Conservation (phyloP, 108 stramenopile genomes). For the Skeletonema menzelii region DNA sequence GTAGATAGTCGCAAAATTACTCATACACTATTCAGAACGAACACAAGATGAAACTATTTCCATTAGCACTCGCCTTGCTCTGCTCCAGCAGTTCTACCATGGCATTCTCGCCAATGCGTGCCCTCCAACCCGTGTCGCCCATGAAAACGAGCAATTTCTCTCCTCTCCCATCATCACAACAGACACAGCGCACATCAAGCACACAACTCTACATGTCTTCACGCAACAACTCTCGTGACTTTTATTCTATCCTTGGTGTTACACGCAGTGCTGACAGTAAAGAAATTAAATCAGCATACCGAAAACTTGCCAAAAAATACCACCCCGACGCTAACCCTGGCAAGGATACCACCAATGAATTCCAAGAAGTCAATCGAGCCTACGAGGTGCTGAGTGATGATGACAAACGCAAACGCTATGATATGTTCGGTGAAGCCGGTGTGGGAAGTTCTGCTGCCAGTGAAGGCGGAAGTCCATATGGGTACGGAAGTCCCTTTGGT, state of each 20-base stretch:
- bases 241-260: constrained; percentile 81
- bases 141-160: not conserved
- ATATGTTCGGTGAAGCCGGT: constrained; percentile 88
- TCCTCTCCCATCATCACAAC: constrained; percentile 7
- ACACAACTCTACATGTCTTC: constrained; percentile 79
- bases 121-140: constrained; percentile 6
- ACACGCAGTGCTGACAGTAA: constrained; percentile 59
- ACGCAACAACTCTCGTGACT: constrained; percentile 64
- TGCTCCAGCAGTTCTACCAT: constrained; percentile 20
- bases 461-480: constrained; percentile 57
- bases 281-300: constrained; percentile 89
- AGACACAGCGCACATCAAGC: constrained; percentile 9
- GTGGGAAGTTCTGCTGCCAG: constrained; percentile 56
- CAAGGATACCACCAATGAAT: constrained; percentile 75
- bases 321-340: constrained; percentile 88
- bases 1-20: not conserved
- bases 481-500: constrained; percentile 53
- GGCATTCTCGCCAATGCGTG: constrained; percentile 36
- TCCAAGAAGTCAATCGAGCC: constrained; percentile 83
- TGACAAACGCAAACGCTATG: constrained; percentile 83
- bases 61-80: constrained; percentile 23
- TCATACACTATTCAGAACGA: not conserved
- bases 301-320: constrained; percentile 78
- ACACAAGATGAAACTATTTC: constrained; percentile 18
- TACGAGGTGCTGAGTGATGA: constrained; percentile 92